These are phyloP conservation scores for Benincasa hispida DNA, from an alignment of 306 rosid species.

Conservation along the genomic window DNA sequence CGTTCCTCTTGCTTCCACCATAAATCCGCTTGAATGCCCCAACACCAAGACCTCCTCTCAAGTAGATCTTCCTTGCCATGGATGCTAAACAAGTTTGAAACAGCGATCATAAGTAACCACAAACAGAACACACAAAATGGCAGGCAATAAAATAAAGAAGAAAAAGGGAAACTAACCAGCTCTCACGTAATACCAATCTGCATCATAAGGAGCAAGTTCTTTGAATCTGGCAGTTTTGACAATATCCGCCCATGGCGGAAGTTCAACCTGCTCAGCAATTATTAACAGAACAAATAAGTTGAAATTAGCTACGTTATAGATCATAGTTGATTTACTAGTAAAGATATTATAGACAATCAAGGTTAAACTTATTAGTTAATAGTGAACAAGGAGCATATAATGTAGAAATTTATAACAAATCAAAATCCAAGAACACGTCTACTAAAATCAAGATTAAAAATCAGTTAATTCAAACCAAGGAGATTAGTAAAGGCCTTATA, in stretches of 20 bases:
- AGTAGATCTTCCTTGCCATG: conserved; percentile 67
- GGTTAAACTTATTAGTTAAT: not conserved
- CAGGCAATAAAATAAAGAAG: not conserved
- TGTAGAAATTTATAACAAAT: not conserved
- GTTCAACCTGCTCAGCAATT: conserved; percentile 35
- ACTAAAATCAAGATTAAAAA: not conserved
- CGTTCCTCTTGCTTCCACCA: conserved; percentile 74
- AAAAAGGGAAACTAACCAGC: conserved; percentile 30
- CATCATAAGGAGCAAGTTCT: conserved; percentile 65
- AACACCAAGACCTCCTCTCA: conserved; percentile 78
- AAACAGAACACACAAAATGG: not conserved
- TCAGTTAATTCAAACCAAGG: not conserved
- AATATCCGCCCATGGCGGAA: conserved; percentile 65
- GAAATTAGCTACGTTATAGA: not conserved
- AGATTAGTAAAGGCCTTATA: not conserved
- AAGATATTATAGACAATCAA: not conserved
- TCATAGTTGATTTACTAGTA: not conserved
- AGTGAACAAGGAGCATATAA: not conserved
- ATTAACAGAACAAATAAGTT: not conserved
- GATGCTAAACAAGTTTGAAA: conserved; percentile 23
- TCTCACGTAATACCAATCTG: conserved; percentile 66
- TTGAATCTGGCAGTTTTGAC: conserved; percentile 63
- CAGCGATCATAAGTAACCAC: not conserved
- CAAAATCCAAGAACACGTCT: not conserved
- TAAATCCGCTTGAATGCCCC: conserved; percentile 62